Conservation (phyloP, 202 grass and related monocot species). For the Dendrocalamus latiflorus region DNA sequence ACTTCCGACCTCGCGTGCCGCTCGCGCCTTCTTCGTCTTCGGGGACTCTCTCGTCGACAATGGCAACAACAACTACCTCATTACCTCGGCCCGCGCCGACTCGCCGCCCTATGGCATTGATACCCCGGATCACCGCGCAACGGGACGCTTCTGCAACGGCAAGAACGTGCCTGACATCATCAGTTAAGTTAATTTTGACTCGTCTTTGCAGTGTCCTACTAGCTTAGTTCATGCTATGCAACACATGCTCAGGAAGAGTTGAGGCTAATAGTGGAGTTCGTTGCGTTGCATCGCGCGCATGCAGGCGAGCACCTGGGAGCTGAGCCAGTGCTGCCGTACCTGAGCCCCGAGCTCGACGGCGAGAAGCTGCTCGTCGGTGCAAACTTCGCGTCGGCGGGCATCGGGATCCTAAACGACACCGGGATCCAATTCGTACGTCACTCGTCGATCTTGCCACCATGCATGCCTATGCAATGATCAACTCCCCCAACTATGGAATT, state of each 20-base stretch:
- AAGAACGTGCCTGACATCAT: no score
- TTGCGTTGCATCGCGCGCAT: no score
- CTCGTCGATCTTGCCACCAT: not conserved
- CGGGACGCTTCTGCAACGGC: conserved; percentile 80
- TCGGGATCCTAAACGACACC: no score
- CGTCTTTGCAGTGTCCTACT: not conserved
- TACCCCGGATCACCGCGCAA: conserved; percentile 49
- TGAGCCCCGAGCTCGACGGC: no score
- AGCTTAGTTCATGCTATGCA: not conserved
- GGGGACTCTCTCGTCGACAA: conserved; percentile 94
- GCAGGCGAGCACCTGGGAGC: conserved; percentile 30
- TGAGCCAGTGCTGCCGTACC: no score
- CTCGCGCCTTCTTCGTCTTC: conserved; percentile 83
- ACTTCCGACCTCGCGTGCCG: conserved; percentile 28
- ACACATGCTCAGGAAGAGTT: not conserved
- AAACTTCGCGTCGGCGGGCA: no score
- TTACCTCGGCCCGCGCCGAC: conserved; percentile 70
- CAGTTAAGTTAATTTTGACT: conserved; percentile 12
- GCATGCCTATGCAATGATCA: not conserved
- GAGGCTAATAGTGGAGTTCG: not conserved
- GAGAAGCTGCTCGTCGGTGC: no score
- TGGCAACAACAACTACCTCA: conserved; percentile 88
- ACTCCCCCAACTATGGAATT: not conserved
- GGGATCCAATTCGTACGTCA: no score
- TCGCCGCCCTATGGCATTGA: conserved; percentile 81